Percentiles rank a stretch among this genome's conserved stretches.
These are phyloP conservation scores for Lichtheimia ornata DNA, from an alignment of 371 early-diverging fungal genomes.

Conservation along the genomic window DNA sequence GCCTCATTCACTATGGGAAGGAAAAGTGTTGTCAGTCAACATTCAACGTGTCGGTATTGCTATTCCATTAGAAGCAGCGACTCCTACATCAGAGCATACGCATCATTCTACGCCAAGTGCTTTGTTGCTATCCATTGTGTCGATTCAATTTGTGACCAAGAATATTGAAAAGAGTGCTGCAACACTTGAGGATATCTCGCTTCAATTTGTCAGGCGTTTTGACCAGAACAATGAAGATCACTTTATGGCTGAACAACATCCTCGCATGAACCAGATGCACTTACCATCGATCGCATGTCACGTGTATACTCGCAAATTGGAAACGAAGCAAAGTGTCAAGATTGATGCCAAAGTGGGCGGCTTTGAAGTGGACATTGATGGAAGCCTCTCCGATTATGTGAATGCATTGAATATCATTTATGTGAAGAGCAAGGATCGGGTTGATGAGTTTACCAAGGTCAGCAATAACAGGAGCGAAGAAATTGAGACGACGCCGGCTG, in stretches of 20 bases:
- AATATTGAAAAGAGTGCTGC: conserved; percentile 62
- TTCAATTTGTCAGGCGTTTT: conserved; percentile 77
- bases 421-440: conserved; percentile 57
- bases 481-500: background rate
- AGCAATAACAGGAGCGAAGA: conserved; percentile 1
- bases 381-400: conserved; percentile 70
- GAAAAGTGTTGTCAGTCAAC: conserved; percentile 52
- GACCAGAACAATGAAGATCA: conserved; percentile 72
- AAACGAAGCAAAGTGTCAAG: conserved; percentile 42
- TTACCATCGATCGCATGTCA: conserved; percentile 63
- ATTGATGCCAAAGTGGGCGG: conserved; percentile 70
- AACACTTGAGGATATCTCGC: conserved; percentile 57
- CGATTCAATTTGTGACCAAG: conserved; percentile 60
- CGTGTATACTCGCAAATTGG: conserved; percentile 44
- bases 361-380: conserved; percentile 70
- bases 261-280: conserved; percentile 68
- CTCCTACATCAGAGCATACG: background rate
- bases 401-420: conserved; percentile 70
- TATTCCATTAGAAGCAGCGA: conserved; percentile 61
- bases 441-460: conserved; percentile 52
- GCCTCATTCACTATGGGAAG: conserved; percentile 57
- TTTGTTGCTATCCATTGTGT: conserved; percentile 61
- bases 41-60: conserved; percentile 67
- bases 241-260: conserved; percentile 67
- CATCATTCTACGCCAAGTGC: conserved; percentile 40